Evolutionary conservation across 2,329 filamentous ascomycete genomes (phyloP).

Genomic region (Fusarium circinatum): DNA sequence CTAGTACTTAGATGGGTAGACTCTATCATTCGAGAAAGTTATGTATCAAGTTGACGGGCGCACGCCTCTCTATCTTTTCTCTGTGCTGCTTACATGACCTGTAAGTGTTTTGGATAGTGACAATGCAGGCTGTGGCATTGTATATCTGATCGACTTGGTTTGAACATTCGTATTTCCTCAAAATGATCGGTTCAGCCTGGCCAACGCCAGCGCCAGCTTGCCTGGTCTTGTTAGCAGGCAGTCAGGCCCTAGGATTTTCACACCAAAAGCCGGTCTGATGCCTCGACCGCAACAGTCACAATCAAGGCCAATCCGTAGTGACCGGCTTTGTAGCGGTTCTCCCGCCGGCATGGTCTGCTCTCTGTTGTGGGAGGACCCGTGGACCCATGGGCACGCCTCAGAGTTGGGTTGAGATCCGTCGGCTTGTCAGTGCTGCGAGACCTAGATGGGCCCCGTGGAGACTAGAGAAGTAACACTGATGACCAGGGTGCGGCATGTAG

Average conservation of each 20-base stretch:
- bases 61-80: neutral
- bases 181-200: neutral
- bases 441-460: conserved; percentile 52
- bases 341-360: conserved; percentile 33
- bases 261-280: conserved; percentile 19
- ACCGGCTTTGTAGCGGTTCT: conserved; percentile 29
- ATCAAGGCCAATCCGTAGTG: conserved; percentile 22
- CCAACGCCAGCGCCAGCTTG: neutral
- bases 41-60: neutral
- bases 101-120: neutral
- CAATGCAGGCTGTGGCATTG: neutral
- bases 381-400: conserved; percentile 47
- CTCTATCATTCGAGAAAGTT: conserved; percentile 3
- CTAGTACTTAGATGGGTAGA: neutral
- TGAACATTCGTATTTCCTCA: neutral
- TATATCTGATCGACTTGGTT: neutral
- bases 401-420: conserved; percentile 52
- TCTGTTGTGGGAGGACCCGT: conserved; percentile 44
- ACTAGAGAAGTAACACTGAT: conserved; percentile 47
- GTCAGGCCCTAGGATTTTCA: conserved; percentile 10
- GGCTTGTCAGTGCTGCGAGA: conserved; percentile 53
- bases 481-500: conserved; percentile 48
- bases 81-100: conserved; percentile 12
- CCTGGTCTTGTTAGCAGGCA: conserved; percentile 5
- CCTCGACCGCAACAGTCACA: conserved; percentile 9